Percentiles rank a stretch among this genome's conserved stretches.
Conservation (phyloP, 2,329 filamentous ascomycete species). For the Sporothrix dimorphospora region DNA sequence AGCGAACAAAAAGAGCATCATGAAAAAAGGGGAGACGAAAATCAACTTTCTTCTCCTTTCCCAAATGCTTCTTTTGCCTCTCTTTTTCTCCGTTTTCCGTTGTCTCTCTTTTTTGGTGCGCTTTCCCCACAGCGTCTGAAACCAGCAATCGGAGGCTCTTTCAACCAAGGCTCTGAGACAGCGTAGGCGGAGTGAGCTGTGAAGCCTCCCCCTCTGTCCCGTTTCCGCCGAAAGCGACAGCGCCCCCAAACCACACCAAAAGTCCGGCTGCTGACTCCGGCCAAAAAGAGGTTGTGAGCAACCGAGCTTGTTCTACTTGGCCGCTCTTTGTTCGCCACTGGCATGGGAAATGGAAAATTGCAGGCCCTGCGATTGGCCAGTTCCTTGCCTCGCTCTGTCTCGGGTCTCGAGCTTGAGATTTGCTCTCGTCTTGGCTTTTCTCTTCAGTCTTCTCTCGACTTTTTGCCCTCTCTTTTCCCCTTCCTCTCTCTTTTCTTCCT, state of each 20-base stretch:
- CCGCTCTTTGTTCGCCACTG: conserved; percentile 28
- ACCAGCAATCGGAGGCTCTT: not conserved
- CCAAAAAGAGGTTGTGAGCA: conserved; percentile 1
- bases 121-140: conserved; percentile 6
- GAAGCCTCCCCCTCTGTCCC: not conserved
- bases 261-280: conserved; percentile 26
- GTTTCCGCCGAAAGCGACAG: conserved; percentile 1
- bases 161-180: not conserved
- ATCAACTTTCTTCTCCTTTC: not conserved
- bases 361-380: conserved; percentile 23
- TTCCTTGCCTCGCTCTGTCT: conserved; percentile 1
- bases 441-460: not conserved
- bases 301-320: conserved; percentile 13
- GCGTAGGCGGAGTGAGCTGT: conserved; percentile 14
- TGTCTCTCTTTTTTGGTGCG: not conserved
- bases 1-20: not conserved
- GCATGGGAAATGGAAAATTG: conserved; percentile 12
- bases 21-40: not conserved
- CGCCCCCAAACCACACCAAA: conserved; percentile 6
- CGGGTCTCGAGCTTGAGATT: not conserved
- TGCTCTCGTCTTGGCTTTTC: not conserved
- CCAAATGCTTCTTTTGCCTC: not conserved
- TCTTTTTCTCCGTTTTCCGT: not conserved
- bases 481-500: not conserved
- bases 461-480: not conserved